Evolutionary conservation across 768 basidiomycete genomes (phyloP), one percentile per base, ranked within the genome.

Genomic region (Gymnopilus junonius): DNA sequence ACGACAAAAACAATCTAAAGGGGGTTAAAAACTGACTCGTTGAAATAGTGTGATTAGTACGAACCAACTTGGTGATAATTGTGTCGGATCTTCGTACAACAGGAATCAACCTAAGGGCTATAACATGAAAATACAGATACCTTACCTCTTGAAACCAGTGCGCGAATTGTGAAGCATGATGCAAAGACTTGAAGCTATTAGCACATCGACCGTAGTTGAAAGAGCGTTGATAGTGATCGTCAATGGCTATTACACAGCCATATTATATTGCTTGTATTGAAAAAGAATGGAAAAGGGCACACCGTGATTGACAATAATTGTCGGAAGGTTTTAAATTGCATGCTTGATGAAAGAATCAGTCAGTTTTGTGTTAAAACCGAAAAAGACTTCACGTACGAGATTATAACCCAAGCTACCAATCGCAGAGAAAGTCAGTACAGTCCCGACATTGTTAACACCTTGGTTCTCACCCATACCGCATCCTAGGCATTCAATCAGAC

Each of bases 191-290:
- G 61, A 55, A 0, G 86, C 85, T 37, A 87, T 87, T 8, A 83
- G 62, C 12, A 85, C 68, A 45, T 88, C 86, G 1, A 78, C 78
- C 10, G 74, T 73, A 0, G 83, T 81, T 2, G 84, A 79, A 3
- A 83, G 70, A 0, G 77, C 84, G 64, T 87, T 87, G 65, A 87
- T 80, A 2, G 83, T 73, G 48, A 82, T 82, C 0, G 85, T 82
- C 39, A 87, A 70, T 4, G 77, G 76, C 82, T 83, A 34, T 12
- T 39, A 35, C n/a, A 8, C 12, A 32, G 35, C 46, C 55, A 17
- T 61, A 17, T 42, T 11, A 27, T 37, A 45, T 15, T 58, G 4
- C 12, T 2, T 3, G 23, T 51, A 4, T 31, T 21, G 4, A 59
- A 35, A 25, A 29, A 10, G 23, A 34, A 23, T 25, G 27, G 39